Percentiles rank a stretch among this genome's conserved stretches.
Conservation (phyloP, 352 stramenopile genomes). For the Hyaloperonospora arabidopsidis region DNA sequence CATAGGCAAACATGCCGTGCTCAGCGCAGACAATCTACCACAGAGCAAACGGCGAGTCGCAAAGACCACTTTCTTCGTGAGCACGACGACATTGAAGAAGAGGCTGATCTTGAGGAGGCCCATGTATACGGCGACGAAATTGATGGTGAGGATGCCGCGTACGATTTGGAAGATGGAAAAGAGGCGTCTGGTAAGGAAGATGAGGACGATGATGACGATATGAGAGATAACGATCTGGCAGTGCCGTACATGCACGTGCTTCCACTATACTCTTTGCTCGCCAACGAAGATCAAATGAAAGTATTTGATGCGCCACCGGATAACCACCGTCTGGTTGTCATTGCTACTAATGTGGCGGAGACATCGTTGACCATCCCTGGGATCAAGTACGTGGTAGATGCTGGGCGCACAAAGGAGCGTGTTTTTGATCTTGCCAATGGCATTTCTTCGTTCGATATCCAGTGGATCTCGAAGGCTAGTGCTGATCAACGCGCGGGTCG, state of each 20-base stretch:
- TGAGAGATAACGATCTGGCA: slow-evolving; percentile 53
- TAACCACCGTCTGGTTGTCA: slow-evolving; percentile 89
- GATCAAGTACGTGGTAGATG: slow-evolving; percentile 97
- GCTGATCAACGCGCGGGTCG: slow-evolving; percentile 90
- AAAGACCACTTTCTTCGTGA: slow-evolving; percentile 55
- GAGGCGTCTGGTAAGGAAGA: slow-evolving; percentile 39
- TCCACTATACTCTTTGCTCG: slow-evolving; percentile 94
- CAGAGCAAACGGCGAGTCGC: slow-evolving; percentile 8
- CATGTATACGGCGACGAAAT: slow-evolving; percentile 52
- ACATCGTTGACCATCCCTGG: slow-evolving; percentile 93
- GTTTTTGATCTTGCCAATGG: slow-evolving; percentile 90
- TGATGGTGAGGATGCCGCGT: slow-evolving; percentile 34
- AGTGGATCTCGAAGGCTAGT: slow-evolving; percentile 84
- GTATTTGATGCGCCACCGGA: slow-evolving; percentile 84
- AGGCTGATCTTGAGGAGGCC: slow-evolving; percentile 62
- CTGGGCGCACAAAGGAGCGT: slow-evolving; percentile 92
- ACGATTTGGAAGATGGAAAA: slow-evolving; percentile 41
- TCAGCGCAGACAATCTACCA: slow-evolving; percentile 15
- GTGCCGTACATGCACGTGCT: slow-evolving; percentile 88
- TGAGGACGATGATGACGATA: slow-evolving; percentile 75
- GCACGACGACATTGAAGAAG: slow-evolving; percentile 80
- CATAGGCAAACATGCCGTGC: slow-evolving; percentile 20
- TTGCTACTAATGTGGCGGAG: slow-evolving; percentile 98
- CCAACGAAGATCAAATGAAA: slow-evolving; percentile 92
- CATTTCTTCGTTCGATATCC: slow-evolving; percentile 91